Evolutionary conservation across 2,329 filamentous ascomycete species (phyloP), one percentile per base, ranked within the genome.

Genomic region (Ciborinia camelliae): DNA sequence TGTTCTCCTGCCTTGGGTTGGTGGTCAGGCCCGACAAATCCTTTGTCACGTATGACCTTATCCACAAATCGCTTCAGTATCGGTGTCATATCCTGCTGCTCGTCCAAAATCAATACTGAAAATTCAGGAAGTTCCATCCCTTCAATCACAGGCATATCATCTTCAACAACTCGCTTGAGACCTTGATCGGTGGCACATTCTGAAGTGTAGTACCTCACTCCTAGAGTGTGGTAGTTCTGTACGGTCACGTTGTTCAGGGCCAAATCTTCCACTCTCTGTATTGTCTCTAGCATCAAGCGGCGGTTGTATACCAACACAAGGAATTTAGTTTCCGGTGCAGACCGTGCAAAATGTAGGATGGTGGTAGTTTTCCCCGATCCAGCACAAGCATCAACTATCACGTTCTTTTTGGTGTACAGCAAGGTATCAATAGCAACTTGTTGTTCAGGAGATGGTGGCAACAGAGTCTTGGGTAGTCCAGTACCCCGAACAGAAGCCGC

Each of bases 41-140:
- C 39, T 45, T 62, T 62, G 48, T 62, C 60, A 12, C 48, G 60
- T 30, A 62, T 18, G 20, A 62, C 26, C 28, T 62, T 62, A 5
- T 62, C 60, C n/a, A 62, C 60, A 9, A 62, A 62, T 14, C 47
- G 37, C 20, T 62, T 62, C 39, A 62, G 45, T 54, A 62, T 62
- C 4, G 60, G 60, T 45, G 60, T 62, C 60, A 62, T 54, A 15
- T 62, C 60, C 20, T 62, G 60, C 37, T 62, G 60, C 28, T 62
- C 60, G 37, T 62, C 60, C 50, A 62, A 30, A 28, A 62, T 41
- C 50, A 62, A 45, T 37, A 62, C 28, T 2, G 60, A 54, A 32
- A 62, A 62, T 9, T 54, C 60, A 20, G 60, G 60, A 54, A 62
- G 60, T 62, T 54, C 14, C 60, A 54, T 54, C 7, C 39, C 50